phyloP scores from a whole-genome alignment of 2,329 filamentous ascomycete genomes.

The Epichloe hybrida region DNA sequence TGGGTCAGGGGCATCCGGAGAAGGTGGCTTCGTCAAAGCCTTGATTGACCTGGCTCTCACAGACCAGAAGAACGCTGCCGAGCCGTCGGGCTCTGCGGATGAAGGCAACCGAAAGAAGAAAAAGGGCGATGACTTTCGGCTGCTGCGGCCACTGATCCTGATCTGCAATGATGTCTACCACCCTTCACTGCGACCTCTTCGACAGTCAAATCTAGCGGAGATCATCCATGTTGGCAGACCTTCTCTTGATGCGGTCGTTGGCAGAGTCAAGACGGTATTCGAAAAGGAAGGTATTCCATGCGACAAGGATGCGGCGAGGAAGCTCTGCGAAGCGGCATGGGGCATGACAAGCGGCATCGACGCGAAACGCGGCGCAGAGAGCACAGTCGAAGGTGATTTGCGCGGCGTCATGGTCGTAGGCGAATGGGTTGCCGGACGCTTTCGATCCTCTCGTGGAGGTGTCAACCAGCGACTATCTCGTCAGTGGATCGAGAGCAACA shows the following conservation, averaged over 20 bases:
- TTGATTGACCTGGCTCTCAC: slow-evolving; percentile 78
- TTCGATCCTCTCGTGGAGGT: slow-evolving; percentile 36
- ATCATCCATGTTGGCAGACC: slow-evolving; percentile 87
- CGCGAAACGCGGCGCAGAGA: slow-evolving; percentile 52
- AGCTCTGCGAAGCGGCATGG: slow-evolving; percentile 73
- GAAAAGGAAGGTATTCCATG: slow-evolving; percentile 78
- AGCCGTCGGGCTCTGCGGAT: slow-evolving; percentile 12
- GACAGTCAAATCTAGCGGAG: slow-evolving; percentile 76
- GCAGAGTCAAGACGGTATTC: slow-evolving; percentile 71
- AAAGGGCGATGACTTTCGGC: slow-evolving; percentile 74
- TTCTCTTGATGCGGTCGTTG: slow-evolving; percentile 70
- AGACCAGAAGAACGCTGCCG: slow-evolving; percentile 62
- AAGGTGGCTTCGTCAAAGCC: slow-evolving; percentile 91
- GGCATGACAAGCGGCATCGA: slow-evolving; percentile 63
- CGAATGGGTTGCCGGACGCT: slow-evolving; percentile 69
- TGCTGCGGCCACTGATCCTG: slow-evolving; percentile 77
- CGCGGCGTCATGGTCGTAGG: slow-evolving; percentile 75
- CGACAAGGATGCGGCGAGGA: slow-evolving; percentile 78
- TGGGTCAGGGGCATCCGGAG: slow-evolving; percentile 62
- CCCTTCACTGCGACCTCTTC: slow-evolving; percentile 68
- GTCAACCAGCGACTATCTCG: slow-evolving; percentile 44
- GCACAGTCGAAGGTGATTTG: slow-evolving; percentile 58
- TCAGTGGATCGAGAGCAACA: slow-evolving; percentile 62
- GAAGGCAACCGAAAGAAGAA: slow-evolving; percentile 37
- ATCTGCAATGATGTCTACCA: slow-evolving; percentile 98